Evolutionary conservation across 768 basidiomycete genomes (phyloP), one percentile per base, ranked within the genome.

Genomic region (Boletus edulis): DNA sequence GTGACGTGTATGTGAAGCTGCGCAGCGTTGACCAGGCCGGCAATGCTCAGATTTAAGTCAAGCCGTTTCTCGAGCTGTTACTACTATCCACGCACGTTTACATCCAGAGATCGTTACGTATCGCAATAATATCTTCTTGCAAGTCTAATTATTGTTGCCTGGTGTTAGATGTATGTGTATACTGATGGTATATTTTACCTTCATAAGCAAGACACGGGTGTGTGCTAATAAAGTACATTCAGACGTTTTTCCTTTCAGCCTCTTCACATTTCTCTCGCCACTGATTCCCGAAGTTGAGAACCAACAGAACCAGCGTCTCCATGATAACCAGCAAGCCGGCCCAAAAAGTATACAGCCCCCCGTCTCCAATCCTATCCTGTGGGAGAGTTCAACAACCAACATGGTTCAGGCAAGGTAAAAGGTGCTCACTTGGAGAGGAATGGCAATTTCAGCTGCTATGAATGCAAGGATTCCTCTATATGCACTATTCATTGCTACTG

Each of bases 391-490:
- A 24, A 46, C 14, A 20, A 18, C 51, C 11, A 17, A 46, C 22
- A 42, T 22, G 8, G 18, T 35, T 43, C 20, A 15, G 18, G 14
- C 34, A 40, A 34, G 17, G 35, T 5, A 4, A 20, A 24, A 20
- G 32, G 5, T 10, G 12, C 48, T 49, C 45, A 54, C 56, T 77
- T 87, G 86, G 5, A 94, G 75, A 0, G 91, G 91, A 2, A 90
- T 82, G 1, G 89, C 86, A n/a, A 89, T 75, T 67, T 94, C 90
- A 1, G 82, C 82, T 1, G 84, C 83, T 12, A 88, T 64, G 66
- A 88, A 89, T 10, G 87, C 91, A 15, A 78, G 70, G 3, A 78
- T 38, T 0, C 93, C 91, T 41, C 93, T 80, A 66, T 86, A 89
- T 37, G 79, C 79, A 50, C 87, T 89, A 66, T 95, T 95, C 41